Conservation (phyloP, 805 yeast genomes). For the Candida argentea region DNA sequence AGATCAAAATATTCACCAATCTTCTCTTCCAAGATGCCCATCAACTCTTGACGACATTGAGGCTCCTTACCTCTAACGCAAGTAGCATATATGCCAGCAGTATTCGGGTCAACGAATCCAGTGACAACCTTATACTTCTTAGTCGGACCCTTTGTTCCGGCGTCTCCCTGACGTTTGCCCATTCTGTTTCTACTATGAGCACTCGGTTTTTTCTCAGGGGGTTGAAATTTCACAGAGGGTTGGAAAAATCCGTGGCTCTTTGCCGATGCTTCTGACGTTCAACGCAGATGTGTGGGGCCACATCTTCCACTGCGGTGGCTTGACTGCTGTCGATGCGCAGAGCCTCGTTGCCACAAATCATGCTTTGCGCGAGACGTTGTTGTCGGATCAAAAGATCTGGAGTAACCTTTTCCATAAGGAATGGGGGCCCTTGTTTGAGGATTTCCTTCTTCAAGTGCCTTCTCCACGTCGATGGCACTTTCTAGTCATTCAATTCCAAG, state of each 20-base stretch:
- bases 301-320: too few species aligned
- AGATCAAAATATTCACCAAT: constrained; percentile 23
- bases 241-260: background rate
- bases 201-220: constrained; percentile 1
- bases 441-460: too few species aligned
- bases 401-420: too few species aligned
- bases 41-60: constrained; percentile 66
- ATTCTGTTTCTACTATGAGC: constrained; percentile 6
- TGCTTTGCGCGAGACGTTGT: too few species aligned
- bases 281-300: background rate
- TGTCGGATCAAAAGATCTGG: too few species aligned
- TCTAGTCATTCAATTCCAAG: too few species aligned
- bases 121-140: constrained; percentile 40
- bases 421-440: too few species aligned
- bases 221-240: background rate
- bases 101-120: constrained; percentile 68
- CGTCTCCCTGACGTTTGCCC: constrained; percentile 21
- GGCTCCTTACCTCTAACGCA: constrained; percentile 76
- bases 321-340: too few species aligned
- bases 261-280: background rate
- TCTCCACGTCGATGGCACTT: too few species aligned
- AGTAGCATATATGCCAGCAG: constrained; percentile 82
- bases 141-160: constrained; percentile 11
- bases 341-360: too few species aligned
- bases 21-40: constrained; percentile 38